phyloP scores from a whole-genome alignment of 1,284 basidiomycete species.

The Lentinula novae-zelandiae region DNA sequence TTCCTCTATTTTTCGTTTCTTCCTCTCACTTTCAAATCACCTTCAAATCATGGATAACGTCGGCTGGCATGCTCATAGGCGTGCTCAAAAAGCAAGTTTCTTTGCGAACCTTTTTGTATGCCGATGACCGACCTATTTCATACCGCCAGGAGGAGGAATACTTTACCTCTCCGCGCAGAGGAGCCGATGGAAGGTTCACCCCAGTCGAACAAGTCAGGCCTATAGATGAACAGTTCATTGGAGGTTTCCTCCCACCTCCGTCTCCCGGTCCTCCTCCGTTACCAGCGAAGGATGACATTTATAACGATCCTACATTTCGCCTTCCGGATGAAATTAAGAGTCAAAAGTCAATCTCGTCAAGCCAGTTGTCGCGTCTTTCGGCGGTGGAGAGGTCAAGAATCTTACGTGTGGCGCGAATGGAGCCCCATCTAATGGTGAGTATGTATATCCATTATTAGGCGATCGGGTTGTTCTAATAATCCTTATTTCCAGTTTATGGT shows the following conservation, averaged over 20 bases:
- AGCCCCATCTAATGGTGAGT: conserved; percentile 57
- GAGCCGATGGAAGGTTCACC: conserved; percentile 46
- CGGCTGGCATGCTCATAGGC: conserved; percentile 63
- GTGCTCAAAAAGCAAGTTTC: conserved; percentile 40
- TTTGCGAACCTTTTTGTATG: conserved; percentile 1
- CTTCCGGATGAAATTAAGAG: conserved; percentile 18
- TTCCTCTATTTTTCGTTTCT: not conserved
- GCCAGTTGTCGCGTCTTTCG: conserved; percentile 45
- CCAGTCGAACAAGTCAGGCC: conserved; percentile 56
- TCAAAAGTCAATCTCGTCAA: conserved; percentile 30
- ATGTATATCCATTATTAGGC: not conserved
- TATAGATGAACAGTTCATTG: conserved; percentile 54
- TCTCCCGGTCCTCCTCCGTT: conserved; percentile 20
- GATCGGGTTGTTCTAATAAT: conserved; percentile 6
- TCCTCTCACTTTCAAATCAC: not conserved
- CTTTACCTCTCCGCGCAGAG: conserved; percentile 37
- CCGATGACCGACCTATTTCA: not conserved
- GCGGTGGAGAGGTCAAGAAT: conserved; percentile 63
- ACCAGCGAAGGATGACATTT: conserved; percentile 29
- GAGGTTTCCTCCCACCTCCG: conserved; percentile 38
- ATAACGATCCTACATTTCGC: conserved; percentile 16
- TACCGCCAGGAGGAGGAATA: conserved; percentile 42
- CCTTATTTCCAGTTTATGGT: conserved; percentile 59
- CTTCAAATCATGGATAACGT: conserved; percentile 55
- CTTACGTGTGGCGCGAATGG: conserved; percentile 57